A percentile compares a stretch with the other conserved stretches of the same genome.
These are phyloP conservation scores for Linum usitatissimum DNA, from an alignment of 345 rosid species.

Conservation along the genomic window DNA sequence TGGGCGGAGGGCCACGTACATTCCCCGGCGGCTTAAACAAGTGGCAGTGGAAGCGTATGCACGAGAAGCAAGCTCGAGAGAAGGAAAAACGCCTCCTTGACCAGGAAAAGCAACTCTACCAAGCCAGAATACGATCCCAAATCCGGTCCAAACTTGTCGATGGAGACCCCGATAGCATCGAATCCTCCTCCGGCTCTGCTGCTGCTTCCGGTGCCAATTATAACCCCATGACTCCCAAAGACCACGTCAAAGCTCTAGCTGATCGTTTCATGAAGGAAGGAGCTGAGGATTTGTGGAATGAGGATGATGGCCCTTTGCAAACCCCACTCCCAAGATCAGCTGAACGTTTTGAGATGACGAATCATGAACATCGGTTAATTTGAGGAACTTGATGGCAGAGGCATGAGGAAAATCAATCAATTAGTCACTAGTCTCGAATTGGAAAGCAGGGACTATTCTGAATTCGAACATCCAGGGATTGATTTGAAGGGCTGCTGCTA, in stretches of 20 bases:
- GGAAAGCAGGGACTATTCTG: no score
- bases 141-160: slow-evolving; percentile 47
- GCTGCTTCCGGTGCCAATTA: slow-evolving; percentile 12
- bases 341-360: slow-evolving; percentile 15
- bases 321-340: slow-evolving; percentile 9
- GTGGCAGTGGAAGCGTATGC: slow-evolving; percentile 99
- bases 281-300: slow-evolving; percentile 90
- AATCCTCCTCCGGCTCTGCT: slow-evolving; percentile 7
- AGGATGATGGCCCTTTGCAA: slow-evolving; percentile 62
- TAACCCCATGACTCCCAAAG: slow-evolving; percentile 46
- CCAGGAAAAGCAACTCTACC: slow-evolving; percentile 86
- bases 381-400: slow-evolving; percentile 33
- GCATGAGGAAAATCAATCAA: neutral
- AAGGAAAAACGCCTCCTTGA: slow-evolving; percentile 76
- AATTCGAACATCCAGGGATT: no score
- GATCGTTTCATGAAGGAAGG: slow-evolving; percentile 84
- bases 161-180: slow-evolving; percentile 9
- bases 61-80: slow-evolving; percentile 85
- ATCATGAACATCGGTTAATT: slow-evolving; percentile 29
- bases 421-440: no score
- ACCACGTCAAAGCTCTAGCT: slow-evolving; percentile 64
- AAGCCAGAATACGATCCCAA: slow-evolving; percentile 64
- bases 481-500: no score
- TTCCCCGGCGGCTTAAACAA: slow-evolving; percentile 91
- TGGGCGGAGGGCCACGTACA: slow-evolving; percentile 97